Base-by-base conservation (phyloP, 164 flowering plant genomes). In the Saururus chinensis region DNA sequence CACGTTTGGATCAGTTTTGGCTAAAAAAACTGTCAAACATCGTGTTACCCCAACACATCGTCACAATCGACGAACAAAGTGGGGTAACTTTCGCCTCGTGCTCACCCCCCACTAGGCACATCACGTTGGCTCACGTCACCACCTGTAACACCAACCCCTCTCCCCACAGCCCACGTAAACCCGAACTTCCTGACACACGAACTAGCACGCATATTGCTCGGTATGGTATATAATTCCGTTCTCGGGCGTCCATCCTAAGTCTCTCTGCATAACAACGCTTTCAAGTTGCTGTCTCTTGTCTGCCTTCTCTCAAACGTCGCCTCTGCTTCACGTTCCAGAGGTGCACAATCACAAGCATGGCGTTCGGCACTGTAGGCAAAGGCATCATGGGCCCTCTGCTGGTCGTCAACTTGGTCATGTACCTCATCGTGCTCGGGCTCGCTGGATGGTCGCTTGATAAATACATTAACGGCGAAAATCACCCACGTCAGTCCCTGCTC, bases 391-490 rank as follows among this genome's bases (percentile, higher is more conserved):
- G 76, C 4, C 82, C 82, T 16, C 40, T 82, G 19, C 57, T 84
- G 65, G 67, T 60, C 19, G 79, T 66, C 7, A 77, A 80, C 68
- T 70, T 74, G 20, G 81, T 80, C 24, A 74, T 76, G 60, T 69
- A 76, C 41, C 56, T 80, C 19, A 70, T 80, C 26, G 37, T 79
- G 8, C 64, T 84, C 10, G 89, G 84, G 19, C 71, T 82, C 7
- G 81, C 84, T 9, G 74, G 73, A 0, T 84, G 89, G 89, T 80
- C 83, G 7, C 66, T 82, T 23, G 83, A 84, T 65, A 82, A 80
- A 48, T 77, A 77, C 76, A 82, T 84, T 66, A 66, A 77, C 56
- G 86, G 86, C 26, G 73, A 78, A 64, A 80, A 82, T 19, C 66
- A 80, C 64, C 89, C 74, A 20, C 80, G 88, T 81, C 65, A 61